Percentiles rank a stretch among this genome's conserved stretches.
Conservation (phyloP, 2,329 filamentous ascomycete species). For the Chaetothyriales sp. region DNA sequence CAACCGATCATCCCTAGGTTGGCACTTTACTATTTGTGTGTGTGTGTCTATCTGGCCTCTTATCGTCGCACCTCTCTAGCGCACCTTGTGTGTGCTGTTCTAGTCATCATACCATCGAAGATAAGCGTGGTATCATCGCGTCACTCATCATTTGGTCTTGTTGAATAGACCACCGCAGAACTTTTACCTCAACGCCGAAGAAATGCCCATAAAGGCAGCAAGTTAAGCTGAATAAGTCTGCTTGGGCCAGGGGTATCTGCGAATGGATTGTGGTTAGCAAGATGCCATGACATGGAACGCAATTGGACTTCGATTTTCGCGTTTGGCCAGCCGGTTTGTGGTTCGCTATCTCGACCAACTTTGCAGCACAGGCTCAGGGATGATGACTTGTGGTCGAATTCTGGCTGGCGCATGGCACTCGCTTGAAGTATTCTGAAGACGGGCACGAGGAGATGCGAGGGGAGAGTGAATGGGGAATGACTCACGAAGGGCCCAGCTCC, state of each 20-base stretch:
- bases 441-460: background rate
- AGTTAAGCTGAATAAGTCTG: constrained; percentile 48
- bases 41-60: background rate
- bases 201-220: background rate
- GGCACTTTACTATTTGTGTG: background rate
- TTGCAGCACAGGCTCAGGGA: background rate
- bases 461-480: constrained; percentile 21
- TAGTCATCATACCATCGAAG: constrained; percentile 15
- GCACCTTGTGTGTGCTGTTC: constrained; percentile 5
- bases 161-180: constrained; percentile 15
- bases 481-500: constrained; percentile 85
- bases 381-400: background rate
- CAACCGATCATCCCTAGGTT: background rate
- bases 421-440: background rate
- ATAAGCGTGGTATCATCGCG: constrained; percentile 12
- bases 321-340: background rate
- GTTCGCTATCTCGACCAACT: background rate
- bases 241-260: constrained; percentile 68
- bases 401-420: background rate
- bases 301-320: background rate
- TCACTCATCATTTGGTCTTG: constrained; percentile 8
- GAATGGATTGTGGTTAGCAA: constrained; percentile 4
- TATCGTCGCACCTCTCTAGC: constrained; percentile 1
- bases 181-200: background rate
- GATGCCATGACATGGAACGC: background rate